These are phyloP conservation scores for Neopestalotiopsis sp. DNA, from an alignment of 2,329 filamentous ascomycete genomes.

Conservation along the genomic window DNA sequence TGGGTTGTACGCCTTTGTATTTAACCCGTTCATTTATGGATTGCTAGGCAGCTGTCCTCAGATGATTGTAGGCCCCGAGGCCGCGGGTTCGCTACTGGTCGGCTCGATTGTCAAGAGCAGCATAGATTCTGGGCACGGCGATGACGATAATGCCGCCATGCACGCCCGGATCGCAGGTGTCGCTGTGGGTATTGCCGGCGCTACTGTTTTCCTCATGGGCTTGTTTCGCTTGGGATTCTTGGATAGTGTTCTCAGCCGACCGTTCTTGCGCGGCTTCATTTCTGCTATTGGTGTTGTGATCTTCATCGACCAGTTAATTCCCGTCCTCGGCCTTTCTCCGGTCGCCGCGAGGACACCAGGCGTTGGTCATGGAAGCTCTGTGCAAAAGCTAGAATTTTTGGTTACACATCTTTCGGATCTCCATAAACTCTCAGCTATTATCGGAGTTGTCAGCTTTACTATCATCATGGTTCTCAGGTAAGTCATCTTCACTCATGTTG, in stretches of 20 bases:
- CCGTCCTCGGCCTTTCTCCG: constrained; percentile 79
- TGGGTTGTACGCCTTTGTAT: constrained; percentile 91
- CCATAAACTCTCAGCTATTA: constrained; percentile 76
- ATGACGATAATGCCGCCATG: constrained; percentile 66
- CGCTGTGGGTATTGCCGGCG: constrained; percentile 84
- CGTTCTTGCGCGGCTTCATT: constrained; percentile 94
- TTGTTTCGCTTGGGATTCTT: constrained; percentile 87
- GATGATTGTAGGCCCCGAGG: constrained; percentile 94
- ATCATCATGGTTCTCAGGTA: constrained; percentile 92
- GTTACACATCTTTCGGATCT: constrained; percentile 66
- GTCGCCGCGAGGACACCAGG: constrained; percentile 65
- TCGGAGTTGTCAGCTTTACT: constrained; percentile 80
- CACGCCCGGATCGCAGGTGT: constrained; percentile 88
- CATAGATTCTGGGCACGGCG: constrained; percentile 70
- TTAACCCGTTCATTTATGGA: constrained; percentile 90
- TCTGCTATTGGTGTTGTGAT: constrained; percentile 97
- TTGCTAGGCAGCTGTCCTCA: constrained; percentile 89
- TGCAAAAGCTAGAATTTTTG: constrained; percentile 86
- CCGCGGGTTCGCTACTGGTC: constrained; percentile 87
- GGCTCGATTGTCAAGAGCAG: constrained; percentile 83
- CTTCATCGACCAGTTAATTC: constrained; percentile 90
- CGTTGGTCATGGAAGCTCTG: constrained; percentile 82
- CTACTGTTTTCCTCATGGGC: constrained; percentile 86
- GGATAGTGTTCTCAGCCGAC: constrained; percentile 90
- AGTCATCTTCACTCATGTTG: constrained; percentile 29